Conservation (phyloP, 768 basidiomycete genomes). For the Kwoniella newhampshirensis region DNA sequence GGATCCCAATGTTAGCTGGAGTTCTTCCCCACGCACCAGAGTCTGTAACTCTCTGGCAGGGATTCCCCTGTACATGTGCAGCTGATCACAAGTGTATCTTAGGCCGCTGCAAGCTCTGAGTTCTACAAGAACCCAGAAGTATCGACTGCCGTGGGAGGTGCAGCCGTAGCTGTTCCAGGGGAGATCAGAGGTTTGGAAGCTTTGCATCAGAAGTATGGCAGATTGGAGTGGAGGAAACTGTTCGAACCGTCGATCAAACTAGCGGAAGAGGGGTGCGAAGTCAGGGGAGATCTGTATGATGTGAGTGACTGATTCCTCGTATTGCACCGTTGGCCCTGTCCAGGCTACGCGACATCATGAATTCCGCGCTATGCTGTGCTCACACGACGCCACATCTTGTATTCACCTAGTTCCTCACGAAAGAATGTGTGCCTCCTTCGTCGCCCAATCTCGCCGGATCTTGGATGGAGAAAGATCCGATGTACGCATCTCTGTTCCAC, state of each 20-base stretch:
- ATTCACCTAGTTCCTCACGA: slow-evolving; percentile 18
- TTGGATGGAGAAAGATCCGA: slow-evolving; percentile 26
- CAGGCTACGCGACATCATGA: too few species aligned
- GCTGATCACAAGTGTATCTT: too few species aligned
- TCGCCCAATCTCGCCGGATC: slow-evolving; percentile 23
- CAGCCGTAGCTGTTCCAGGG: slow-evolving; percentile 82
- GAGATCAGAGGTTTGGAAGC: slow-evolving; percentile 82
- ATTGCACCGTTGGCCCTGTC: background rate
- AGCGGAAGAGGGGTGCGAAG: slow-evolving; percentile 66
- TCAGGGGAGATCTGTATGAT: slow-evolving; percentile 31
- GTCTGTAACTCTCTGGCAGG: too few species aligned
- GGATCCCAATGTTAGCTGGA: background rate
- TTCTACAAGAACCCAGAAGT: slow-evolving; percentile 30
- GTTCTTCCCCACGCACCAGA: background rate
- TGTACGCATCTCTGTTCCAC: slow-evolving; percentile 24
- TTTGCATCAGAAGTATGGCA: slow-evolving; percentile 74
- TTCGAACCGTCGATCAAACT: slow-evolving; percentile 71
- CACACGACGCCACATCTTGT: background rate
- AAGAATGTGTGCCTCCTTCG: slow-evolving; percentile 20
- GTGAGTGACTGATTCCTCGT: too few species aligned
- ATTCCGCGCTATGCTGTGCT: background rate
- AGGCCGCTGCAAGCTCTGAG: slow-evolving; percentile 32
- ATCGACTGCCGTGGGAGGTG: slow-evolving; percentile 62
- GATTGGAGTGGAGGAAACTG: slow-evolving; percentile 70
- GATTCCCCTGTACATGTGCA: too few species aligned